These are phyloP conservation scores for Pseudevernia furfuracea DNA, from an alignment of 495 filamentous ascomycete genomes.

Conservation along the genomic window DNA sequence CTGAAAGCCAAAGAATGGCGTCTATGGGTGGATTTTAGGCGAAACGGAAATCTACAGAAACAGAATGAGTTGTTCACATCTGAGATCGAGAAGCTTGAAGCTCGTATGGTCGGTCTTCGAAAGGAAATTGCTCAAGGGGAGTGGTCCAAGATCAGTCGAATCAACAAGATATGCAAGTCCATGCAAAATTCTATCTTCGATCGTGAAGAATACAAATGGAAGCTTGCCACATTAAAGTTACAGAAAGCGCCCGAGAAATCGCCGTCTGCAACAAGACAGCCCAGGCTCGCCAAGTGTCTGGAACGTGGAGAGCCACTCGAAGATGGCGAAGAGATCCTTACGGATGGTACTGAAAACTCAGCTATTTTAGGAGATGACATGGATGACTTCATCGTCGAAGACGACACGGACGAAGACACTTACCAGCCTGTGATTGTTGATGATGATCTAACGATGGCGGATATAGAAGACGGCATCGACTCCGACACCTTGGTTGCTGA, in stretches of 20 bases:
- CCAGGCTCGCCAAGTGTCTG: conserved; percentile 18
- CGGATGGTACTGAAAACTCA: conserved; percentile 26
- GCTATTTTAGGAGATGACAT: conserved; percentile 33
- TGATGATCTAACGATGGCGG: conserved; percentile 28
- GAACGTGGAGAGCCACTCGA: conserved; percentile 22
- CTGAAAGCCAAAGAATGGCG: conserved; percentile 45
- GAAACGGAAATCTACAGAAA: conserved; percentile 27
- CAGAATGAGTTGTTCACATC: conserved; percentile 26
- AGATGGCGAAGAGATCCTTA: conserved; percentile 39
- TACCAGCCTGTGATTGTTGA: conserved; percentile 17
- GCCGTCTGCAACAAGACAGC: conserved; percentile 27
- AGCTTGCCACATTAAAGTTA: conserved; percentile 43
- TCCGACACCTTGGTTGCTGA: not conserved
- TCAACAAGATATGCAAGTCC: conserved; percentile 46
- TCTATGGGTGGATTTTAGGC: conserved; percentile 52
- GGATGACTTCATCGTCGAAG: conserved; percentile 38
- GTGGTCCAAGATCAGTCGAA: conserved; percentile 41
- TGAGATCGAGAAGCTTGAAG: conserved; percentile 34
- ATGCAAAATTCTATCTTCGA: conserved; percentile 57
- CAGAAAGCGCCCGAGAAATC: conserved; percentile 44
- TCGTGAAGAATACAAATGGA: conserved; percentile 48
- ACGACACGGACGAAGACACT: conserved; percentile 28
- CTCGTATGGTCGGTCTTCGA: conserved; percentile 44
- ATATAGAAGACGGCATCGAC: conserved; percentile 25
- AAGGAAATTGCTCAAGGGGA: conserved; percentile 41